phyloP scores from a whole-genome alignment of 1,284 basidiomycete species.

The Fistulinella staudtii region DNA sequence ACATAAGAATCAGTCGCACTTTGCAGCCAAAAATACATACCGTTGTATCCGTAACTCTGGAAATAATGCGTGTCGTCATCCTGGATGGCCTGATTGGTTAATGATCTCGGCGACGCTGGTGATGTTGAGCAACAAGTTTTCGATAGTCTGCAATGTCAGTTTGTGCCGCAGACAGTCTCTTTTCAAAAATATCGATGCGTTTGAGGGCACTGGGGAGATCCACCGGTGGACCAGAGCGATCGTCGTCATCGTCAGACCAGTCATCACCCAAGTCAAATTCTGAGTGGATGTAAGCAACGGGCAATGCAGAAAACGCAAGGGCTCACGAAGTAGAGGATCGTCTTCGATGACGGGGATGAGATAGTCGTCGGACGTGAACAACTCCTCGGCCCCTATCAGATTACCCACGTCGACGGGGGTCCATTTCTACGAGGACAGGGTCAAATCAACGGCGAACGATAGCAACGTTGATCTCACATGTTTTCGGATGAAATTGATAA shows the following conservation, averaged over 20 bases:
- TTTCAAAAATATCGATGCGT: conserved; percentile 50
- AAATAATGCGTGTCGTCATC: conserved; percentile 97
- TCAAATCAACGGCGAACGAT: conserved; percentile 15
- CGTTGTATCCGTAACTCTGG: conserved; percentile 89
- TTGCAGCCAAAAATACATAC: conserved; percentile 39
- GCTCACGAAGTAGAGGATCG: conserved; percentile 84
- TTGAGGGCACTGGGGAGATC: conserved; percentile 38
- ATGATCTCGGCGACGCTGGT: conserved; percentile 41
- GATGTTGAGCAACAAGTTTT: conserved; percentile 50
- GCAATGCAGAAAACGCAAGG: conserved; percentile 3
- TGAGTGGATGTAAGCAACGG: conserved; percentile 25
- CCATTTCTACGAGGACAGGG: conserved; percentile 45
- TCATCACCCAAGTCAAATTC: conserved; percentile 62
- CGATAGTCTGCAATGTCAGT: conserved; percentile 59
- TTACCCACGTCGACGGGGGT: conserved; percentile 40
- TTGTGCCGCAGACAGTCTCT: conserved; percentile 49
- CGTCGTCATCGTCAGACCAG: conserved; percentile 69
- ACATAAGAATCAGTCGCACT: not conserved
- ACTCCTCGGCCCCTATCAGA: conserved; percentile 55
- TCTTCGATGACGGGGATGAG: conserved; percentile 77
- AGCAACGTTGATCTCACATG: conserved; percentile 40
- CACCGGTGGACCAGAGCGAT: conserved; percentile 23
- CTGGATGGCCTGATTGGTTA: conserved; percentile 36
- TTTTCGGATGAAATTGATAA: conserved; percentile 86
- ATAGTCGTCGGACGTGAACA: conserved; percentile 73